Percentiles rank a stretch among this genome's conserved stretches.
These are phyloP conservation scores for Talaromyces sp. DNA, from an alignment of 2,329 filamentous ascomycete species.

Conservation along the genomic window DNA sequence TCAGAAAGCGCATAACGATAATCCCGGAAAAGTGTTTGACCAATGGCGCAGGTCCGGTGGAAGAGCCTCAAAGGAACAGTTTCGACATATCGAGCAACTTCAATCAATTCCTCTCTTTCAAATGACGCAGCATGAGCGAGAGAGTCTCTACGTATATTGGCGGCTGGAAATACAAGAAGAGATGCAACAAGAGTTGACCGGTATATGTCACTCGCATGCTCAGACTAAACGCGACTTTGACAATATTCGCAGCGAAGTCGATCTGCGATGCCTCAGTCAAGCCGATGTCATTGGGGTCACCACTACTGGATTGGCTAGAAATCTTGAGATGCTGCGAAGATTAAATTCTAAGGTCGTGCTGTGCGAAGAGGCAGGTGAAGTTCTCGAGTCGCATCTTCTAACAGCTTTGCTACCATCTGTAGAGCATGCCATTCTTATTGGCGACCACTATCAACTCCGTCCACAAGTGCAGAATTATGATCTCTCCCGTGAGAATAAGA, in stretches of 20 bases:
- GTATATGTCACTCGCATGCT: background rate
- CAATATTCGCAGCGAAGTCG: constrained; percentile 25
- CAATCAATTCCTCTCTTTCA: background rate
- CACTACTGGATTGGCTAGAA: constrained; percentile 51
- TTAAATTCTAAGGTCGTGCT: constrained; percentile 42
- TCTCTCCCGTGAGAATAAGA: constrained; percentile 32
- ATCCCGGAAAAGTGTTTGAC: background rate
- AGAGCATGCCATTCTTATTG: constrained; percentile 44
- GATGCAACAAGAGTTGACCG: background rate
- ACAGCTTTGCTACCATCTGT: constrained; percentile 40
- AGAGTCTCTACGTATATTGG: background rate
- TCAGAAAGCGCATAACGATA: background rate
- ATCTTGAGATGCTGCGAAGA: constrained; percentile 45
- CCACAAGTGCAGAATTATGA: constrained; percentile 41
- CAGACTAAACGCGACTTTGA: constrained; percentile 20
- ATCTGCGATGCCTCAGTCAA: constrained; percentile 29
- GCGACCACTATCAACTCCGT: constrained; percentile 45
- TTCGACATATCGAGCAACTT: background rate
- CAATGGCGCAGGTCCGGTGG: background rate
- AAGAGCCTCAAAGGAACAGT: background rate
- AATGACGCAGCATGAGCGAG: constrained; percentile 8
- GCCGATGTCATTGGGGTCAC: constrained; percentile 55
- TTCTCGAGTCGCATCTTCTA: constrained; percentile 43
- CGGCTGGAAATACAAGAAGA: background rate
- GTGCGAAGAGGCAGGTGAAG: constrained; percentile 45